A percentile compares a stretch with the other conserved stretches of the same genome.
These are phyloP conservation scores for Stachybotrys elegans DNA, from an alignment of 2,329 filamentous ascomycete genomes.

Conservation along the genomic window DNA sequence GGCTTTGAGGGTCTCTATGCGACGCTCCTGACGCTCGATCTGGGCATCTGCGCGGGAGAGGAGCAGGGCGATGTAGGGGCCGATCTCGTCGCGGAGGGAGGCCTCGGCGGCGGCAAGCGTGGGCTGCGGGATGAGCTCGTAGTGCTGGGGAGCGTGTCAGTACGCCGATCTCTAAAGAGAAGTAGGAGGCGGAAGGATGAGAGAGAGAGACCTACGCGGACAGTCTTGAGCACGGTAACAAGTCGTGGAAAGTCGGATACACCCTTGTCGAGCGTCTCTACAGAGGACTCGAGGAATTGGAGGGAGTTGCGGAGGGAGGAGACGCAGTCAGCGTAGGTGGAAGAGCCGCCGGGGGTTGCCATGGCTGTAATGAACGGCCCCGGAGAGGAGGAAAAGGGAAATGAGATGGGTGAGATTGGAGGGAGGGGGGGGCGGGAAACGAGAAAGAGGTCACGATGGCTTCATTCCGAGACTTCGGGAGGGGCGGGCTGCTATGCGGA, in stretches of 20 bases:
- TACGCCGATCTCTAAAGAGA: constrained; percentile 2
- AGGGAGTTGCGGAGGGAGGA: constrained; percentile 55
- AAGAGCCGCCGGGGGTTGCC: constrained; percentile 16
- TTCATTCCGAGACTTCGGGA: constrained; percentile 1
- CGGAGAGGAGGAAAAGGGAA: no score
- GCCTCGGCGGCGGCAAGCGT: constrained; percentile 78
- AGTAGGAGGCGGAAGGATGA: not conserved
- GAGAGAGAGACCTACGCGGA: constrained; percentile 39
- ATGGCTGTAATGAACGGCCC: constrained; percentile 8
- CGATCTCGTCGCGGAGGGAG: constrained; percentile 80
- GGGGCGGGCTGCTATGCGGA: no score
- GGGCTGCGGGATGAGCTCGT: constrained; percentile 84
- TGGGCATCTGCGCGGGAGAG: constrained; percentile 79
- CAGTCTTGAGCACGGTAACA: constrained; percentile 49
- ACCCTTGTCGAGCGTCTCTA: constrained; percentile 49
- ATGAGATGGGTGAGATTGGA: no score
- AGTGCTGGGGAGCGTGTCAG: constrained; percentile 58
- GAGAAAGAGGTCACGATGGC: not conserved
- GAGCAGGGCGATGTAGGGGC: constrained; percentile 76
- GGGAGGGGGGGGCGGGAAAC: no score
- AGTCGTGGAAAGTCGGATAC: constrained; percentile 56
- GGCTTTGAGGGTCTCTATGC: constrained; percentile 78
- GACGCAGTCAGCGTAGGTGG: constrained; percentile 53
- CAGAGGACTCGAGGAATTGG: constrained; percentile 55
- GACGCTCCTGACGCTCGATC: constrained; percentile 74